Conservation (phyloP, 768 basidiomycete genomes). For the Pholiota molesta region DNA sequence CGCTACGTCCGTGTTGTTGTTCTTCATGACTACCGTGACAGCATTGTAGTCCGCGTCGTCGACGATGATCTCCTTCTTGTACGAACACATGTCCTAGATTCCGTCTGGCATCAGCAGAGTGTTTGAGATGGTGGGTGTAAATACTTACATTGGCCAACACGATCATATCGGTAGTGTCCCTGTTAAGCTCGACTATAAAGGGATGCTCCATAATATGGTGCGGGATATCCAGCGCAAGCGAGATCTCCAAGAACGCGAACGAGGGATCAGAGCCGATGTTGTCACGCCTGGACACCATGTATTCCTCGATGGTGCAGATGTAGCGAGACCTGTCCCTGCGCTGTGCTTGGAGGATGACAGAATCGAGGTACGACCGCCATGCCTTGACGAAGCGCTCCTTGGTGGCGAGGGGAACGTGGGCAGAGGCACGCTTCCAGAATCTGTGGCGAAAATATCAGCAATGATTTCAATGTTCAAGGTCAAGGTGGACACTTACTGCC, state of each 20-base stretch:
- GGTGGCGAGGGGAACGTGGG: slow-evolving; percentile 1
- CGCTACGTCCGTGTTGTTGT: slow-evolving; percentile 2
- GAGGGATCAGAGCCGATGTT: slow-evolving; percentile 10
- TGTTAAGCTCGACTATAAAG: slow-evolving; percentile 2
- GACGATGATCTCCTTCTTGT: slow-evolving; percentile 6
- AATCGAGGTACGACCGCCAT: slow-evolving; percentile 7
- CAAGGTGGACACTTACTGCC: slow-evolving; percentile 23
- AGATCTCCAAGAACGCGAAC: slow-evolving; percentile 11
- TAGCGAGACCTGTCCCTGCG: slow-evolving; percentile 10
- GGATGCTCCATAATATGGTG: slow-evolving; percentile 14
- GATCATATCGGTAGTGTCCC: slow-evolving; percentile 10
- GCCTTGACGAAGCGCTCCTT: slow-evolving; percentile 6
- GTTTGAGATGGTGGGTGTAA: too few relatives aligned
- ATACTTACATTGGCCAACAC: slow-evolving; percentile 10
- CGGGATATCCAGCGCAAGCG: slow-evolving; percentile 12
- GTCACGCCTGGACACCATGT: slow-evolving; percentile 11
- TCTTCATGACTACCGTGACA: slow-evolving; percentile 10
- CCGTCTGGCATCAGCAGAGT: too few relatives aligned
- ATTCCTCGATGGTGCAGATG: slow-evolving; percentile 15
- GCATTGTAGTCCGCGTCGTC: slow-evolving; percentile 13
- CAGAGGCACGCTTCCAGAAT: slow-evolving; percentile 11
- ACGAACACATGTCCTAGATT: slow-evolving; percentile 10
- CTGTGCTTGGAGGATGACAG: slow-evolving; percentile 7
- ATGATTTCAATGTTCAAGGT: slow-evolving; percentile 11
- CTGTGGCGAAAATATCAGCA: neutral